These are phyloP conservation scores for Emergomyces orientalis DNA, from an alignment of 2,329 filamentous ascomycete genomes.

Conservation along the genomic window DNA sequence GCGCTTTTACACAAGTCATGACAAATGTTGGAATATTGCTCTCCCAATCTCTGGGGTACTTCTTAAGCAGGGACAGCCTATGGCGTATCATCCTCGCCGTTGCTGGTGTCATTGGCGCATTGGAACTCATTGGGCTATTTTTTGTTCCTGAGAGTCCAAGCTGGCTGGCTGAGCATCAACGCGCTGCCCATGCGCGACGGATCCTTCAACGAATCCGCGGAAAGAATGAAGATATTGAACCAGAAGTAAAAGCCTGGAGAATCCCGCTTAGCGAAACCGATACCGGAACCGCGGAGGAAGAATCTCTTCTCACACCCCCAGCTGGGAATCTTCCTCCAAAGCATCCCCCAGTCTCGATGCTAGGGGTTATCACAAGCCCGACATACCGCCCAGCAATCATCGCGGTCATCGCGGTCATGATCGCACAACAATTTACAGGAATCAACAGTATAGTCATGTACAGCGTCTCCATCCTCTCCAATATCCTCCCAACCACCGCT, in stretches of 20 bases:
- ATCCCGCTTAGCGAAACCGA: background rate
- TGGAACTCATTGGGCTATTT: constrained; percentile 61
- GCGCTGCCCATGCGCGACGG: constrained; percentile 52
- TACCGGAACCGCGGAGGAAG: constrained; percentile 51
- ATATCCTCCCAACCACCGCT: constrained; percentile 71
- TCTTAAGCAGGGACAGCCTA: constrained; percentile 65
- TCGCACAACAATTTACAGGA: constrained; percentile 82
- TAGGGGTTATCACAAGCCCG: constrained; percentile 55
- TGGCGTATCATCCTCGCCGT: constrained; percentile 78
- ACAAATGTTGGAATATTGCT: constrained; percentile 84
- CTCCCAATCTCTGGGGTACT: constrained; percentile 77
- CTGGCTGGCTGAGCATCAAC: constrained; percentile 65
- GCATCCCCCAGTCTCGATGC: constrained; percentile 58
- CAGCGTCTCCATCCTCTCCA: constrained; percentile 77
- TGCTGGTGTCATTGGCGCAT: constrained; percentile 57
- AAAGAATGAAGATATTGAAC: constrained; percentile 55
- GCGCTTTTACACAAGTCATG: constrained; percentile 75
- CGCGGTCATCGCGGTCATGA: constrained; percentile 82
- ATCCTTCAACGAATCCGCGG: constrained; percentile 71
- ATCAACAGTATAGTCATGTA: constrained; percentile 99
- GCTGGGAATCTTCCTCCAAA: constrained; percentile 58
- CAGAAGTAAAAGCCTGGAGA: constrained; percentile 58
- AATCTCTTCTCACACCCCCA: constrained; percentile 51
- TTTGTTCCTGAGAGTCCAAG: constrained; percentile 79
- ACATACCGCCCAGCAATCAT: constrained; percentile 64